phyloP scores from a whole-genome alignment of 148 eudicot species.

The Spergularia bocconei region DNA sequence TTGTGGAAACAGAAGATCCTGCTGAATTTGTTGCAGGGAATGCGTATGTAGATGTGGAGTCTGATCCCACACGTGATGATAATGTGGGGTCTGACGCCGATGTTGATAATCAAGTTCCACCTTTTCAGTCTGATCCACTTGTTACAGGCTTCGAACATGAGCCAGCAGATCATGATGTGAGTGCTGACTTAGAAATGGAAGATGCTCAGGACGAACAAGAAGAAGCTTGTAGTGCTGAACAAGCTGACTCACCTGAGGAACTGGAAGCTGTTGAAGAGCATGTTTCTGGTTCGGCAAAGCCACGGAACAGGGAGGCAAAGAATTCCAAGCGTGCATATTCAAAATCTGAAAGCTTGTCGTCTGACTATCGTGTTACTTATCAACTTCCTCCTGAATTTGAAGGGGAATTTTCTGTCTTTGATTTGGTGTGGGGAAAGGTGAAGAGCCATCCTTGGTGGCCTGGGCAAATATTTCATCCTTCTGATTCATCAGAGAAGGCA shows the following conservation, averaged over 20 bases:
- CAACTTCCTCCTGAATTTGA: constrained; percentile 55
- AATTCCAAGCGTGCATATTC: constrained; percentile 25
- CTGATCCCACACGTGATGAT: constrained; percentile 23
- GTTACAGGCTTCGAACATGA: constrained; percentile 19
- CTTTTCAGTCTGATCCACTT: constrained; percentile 19
- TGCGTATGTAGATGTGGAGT: constrained; percentile 22
- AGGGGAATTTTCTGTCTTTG: constrained; percentile 52
- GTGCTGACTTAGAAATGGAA: constrained; percentile 20
- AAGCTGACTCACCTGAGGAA: constrained; percentile 23
- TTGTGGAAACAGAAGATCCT: constrained; percentile 21
- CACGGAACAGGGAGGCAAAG: constrained; percentile 31
- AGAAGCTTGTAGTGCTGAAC: constrained; percentile 19
- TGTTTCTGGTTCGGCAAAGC: constrained; percentile 25
- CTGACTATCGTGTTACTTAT: constrained; percentile 40
- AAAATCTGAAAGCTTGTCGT: constrained; percentile 29
- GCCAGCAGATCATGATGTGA: constrained; percentile 17
- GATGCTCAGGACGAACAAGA: constrained; percentile 28
- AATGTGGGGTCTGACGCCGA: constrained; percentile 17
- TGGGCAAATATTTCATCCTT: constrained; percentile 80
- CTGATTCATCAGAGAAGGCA: constrained; percentile 89
- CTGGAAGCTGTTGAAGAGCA: constrained; percentile 30
- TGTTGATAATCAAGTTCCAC: constrained; percentile 6
- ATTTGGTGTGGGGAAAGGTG: constrained; percentile 93
- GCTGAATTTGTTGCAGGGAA: constrained; percentile 15
- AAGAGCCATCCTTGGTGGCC: constrained; percentile 99